These are phyloP conservation scores for Boechera stricta DNA, from an alignment of 345 rosid genomes.

Conservation along the genomic window DNA sequence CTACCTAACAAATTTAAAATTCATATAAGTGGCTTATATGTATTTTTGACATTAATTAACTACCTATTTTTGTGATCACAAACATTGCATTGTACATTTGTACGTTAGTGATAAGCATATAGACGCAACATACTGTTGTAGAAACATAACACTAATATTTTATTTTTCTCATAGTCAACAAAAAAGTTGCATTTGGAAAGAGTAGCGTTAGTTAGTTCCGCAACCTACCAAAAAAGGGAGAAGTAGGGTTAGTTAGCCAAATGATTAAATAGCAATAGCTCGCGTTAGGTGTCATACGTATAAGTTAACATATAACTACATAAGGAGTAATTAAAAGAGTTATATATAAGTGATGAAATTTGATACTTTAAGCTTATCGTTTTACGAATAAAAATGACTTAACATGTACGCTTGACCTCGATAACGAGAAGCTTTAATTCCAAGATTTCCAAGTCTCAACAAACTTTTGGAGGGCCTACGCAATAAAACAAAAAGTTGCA, in stretches of 20 bases:
- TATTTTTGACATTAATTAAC: conserved; percentile 1
- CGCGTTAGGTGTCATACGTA: conserved; percentile 11
- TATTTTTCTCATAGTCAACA: too few relatives aligned
- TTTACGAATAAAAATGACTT: conserved; percentile 35
- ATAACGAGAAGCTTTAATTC: conserved; percentile 42
- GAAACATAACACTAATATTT: background rate
- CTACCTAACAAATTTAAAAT: background rate
- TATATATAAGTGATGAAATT: background rate
- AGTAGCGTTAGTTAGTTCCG: conserved; percentile 9
- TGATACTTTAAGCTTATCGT: background rate
- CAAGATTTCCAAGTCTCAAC: conserved; percentile 35
- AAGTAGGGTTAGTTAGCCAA: conserved; percentile 7
- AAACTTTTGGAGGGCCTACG: conserved; percentile 35
- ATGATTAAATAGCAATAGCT: background rate
- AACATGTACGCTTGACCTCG: conserved; percentile 37
- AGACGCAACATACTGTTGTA: background rate
- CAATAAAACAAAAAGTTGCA: conserved; percentile 35
- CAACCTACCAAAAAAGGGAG: background rate
- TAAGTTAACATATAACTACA: background rate
- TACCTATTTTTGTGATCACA: background rate
- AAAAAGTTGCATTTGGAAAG: background rate
- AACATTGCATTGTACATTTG: background rate
- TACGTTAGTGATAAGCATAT: background rate
- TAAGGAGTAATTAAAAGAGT: background rate
- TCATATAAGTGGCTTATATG: background rate